These are phyloP conservation scores for Stentor roeselii DNA, from an alignment of 73 alveolate genomes.

Conservation along the genomic window DNA sequence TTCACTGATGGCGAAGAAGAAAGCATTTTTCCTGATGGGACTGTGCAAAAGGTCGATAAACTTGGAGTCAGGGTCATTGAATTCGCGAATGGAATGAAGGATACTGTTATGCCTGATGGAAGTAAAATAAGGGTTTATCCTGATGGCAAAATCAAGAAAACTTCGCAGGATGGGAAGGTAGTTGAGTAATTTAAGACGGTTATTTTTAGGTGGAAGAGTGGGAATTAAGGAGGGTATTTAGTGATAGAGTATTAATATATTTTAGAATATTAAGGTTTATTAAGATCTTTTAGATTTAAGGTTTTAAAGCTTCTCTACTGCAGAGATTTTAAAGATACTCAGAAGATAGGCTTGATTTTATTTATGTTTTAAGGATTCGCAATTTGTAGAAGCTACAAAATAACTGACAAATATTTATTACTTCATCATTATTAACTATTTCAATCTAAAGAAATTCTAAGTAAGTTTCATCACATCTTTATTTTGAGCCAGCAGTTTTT, in stretches of 20 bases:
- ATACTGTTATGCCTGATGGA: slow-evolving; percentile 80
- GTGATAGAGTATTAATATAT: neutral
- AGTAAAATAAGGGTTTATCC: slow-evolving; percentile 73
- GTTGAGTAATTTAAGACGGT: slow-evolving; percentile 53
- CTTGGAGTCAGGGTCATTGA: slow-evolving; percentile 55
- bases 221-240: slow-evolving; percentile 5
- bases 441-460: no score
- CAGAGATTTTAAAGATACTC: no score
- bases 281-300: no score
- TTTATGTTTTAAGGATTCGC: no score
- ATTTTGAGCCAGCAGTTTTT: no score
- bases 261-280: no score
- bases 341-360: no score
- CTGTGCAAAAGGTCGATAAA: slow-evolving; percentile 53
- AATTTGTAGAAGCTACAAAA: no score
- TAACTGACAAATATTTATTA: no score
- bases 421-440: no score
- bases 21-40: slow-evolving; percentile 69
- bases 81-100: slow-evolving; percentile 55
- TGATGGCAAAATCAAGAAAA: slow-evolving; percentile 80
- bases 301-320: no score
- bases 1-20: slow-evolving; percentile 88
- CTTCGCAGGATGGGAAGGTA: slow-evolving; percentile 70
- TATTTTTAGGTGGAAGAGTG: slow-evolving; percentile 40
- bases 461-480: no score